These are phyloP conservation scores for Corymbia citriodora DNA, from an alignment of 441 rosid genomes.

Conservation along the genomic window DNA sequence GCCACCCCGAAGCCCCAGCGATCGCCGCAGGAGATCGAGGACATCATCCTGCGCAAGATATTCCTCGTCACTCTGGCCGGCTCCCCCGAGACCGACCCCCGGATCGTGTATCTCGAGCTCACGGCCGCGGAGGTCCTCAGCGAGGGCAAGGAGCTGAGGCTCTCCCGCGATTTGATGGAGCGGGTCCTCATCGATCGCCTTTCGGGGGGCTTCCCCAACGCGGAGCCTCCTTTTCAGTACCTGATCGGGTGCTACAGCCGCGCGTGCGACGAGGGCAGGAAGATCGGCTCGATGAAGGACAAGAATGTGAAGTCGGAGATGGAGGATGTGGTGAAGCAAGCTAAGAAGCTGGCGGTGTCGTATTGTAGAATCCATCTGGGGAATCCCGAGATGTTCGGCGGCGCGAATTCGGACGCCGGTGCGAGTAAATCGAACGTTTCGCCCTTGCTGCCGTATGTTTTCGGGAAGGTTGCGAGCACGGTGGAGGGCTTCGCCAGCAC, in stretches of 20 bases:
- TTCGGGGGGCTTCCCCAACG: constrained; percentile 48
- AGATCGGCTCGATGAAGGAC: constrained; percentile 81
- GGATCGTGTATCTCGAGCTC: constrained; percentile 62
- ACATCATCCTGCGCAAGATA: constrained; percentile 81
- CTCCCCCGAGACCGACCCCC: constrained; percentile 36
- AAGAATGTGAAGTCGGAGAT: constrained; percentile 53
- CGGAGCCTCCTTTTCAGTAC: constrained; percentile 58
- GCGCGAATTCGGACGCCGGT: constrained; percentile 3
- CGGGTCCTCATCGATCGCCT: constrained; percentile 79
- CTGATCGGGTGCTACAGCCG: constrained; percentile 77
- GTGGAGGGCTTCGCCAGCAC: constrained; percentile 50
- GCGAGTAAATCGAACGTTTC: constrained; percentile 30
- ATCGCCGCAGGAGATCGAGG: constrained; percentile 76
- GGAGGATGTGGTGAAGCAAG: constrained; percentile 56
- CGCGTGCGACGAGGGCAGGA: constrained; percentile 69
- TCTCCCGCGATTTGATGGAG: constrained; percentile 75
- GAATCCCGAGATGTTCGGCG: constrained; percentile 60
- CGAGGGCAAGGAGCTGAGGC: constrained; percentile 64
- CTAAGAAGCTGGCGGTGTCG: constrained; percentile 65
- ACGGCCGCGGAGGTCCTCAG: constrained; percentile 96
- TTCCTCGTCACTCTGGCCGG: constrained; percentile 58
- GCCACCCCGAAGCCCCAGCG: constrained; percentile 59
- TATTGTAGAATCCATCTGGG: constrained; percentile 77
- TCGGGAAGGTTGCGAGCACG: constrained; percentile 45
- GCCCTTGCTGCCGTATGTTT: constrained; percentile 66